phyloP scores from a whole-genome alignment of 805 yeast genomes.

The Nakazawaea laoshanensis region DNA sequence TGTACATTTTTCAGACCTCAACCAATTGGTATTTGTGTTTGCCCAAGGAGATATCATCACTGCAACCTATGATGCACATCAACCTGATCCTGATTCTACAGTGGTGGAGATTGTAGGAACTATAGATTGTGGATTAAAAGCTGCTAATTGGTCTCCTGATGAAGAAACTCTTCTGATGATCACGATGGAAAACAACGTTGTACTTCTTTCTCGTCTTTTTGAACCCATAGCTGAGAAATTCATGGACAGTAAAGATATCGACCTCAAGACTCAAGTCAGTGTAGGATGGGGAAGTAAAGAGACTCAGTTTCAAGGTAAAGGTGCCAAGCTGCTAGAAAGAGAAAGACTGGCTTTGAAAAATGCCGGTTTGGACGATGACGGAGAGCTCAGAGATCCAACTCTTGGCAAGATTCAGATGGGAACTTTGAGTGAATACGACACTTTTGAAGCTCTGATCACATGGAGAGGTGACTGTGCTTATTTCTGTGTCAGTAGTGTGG shows the following conservation, averaged over 20 bases:
- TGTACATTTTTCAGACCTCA: conserved; percentile 62
- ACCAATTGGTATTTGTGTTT: conserved; percentile 58
- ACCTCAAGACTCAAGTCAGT: conserved; percentile 67
- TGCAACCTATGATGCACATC: conserved; percentile 46
- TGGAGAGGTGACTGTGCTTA: conserved; percentile 97
- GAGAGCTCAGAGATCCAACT: conserved; percentile 78
- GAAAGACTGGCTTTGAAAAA: conserved; percentile 45
- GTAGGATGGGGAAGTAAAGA: conserved; percentile 99
- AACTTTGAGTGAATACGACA: conserved; percentile 46
- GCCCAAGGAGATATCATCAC: conserved; percentile 68
- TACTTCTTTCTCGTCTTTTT: conserved; percentile 64
- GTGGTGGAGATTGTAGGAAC: conserved; percentile 74
- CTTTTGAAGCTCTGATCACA: conserved; percentile 40
- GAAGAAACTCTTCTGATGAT: conserved; percentile 75
- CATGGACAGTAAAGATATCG: conserved; percentile 54
- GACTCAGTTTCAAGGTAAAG: conserved; percentile 93
- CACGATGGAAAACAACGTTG: conserved; percentile 50
- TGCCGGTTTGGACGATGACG: conserved; percentile 63
- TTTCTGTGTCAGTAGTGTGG: conserved; percentile 61
- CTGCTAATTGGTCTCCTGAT: conserved; percentile 85
- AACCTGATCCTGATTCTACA: conserved; percentile 42
- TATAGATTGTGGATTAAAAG: conserved; percentile 63
- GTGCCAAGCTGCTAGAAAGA: conserved; percentile 74
- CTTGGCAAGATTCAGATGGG: conserved; percentile 71
- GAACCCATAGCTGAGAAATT: conserved; percentile 69